A percentile compares a stretch with the other conserved stretches of the same genome.
These are phyloP conservation scores for Achaetomiella virescens DNA, from an alignment of 495 filamentous ascomycete genomes.

Conservation along the genomic window DNA sequence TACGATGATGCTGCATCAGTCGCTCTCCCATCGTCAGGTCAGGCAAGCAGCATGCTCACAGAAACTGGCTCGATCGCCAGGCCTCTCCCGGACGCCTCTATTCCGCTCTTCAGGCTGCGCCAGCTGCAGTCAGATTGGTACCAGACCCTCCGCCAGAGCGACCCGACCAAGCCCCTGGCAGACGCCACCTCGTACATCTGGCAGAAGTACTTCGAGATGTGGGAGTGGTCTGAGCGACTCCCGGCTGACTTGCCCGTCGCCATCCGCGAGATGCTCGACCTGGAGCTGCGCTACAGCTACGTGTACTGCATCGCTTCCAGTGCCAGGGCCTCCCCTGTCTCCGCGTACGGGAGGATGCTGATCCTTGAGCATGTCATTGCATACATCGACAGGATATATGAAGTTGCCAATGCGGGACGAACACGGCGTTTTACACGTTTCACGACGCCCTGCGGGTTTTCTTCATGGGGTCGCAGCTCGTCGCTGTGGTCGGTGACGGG, in stretches of 20 bases:
- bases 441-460: conserved; percentile 67
- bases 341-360: conserved; percentile 61
- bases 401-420: conserved; percentile 46
- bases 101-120: conserved; percentile 69
- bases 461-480: conserved; percentile 64
- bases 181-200: conserved; percentile 55
- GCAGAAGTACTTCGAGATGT: conserved; percentile 57
- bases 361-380: conserved; percentile 78
- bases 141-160: conserved; percentile 69
- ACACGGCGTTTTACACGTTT: conserved; percentile 59
- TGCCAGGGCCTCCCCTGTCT: conserved; percentile 55
- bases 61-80: conserved; percentile 39
- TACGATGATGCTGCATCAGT: conserved; percentile 82
- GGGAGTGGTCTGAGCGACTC: conserved; percentile 58
- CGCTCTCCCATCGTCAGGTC: conserved; percentile 40
- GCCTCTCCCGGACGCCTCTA: conserved; percentile 43
- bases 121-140: conserved; percentile 76
- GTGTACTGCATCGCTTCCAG: conserved; percentile 77
- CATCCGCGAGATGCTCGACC: conserved; percentile 63
- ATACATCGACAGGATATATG: conserved; percentile 58
- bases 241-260: conserved; percentile 51
- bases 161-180: conserved; percentile 52
- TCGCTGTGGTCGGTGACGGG: conserved; percentile 56
- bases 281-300: conserved; percentile 79
- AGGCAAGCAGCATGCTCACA: conserved; percentile 30